Evolutionary conservation across 192 early-diverging fungal genomes (phyloP), one percentile per base, ranked within the genome.

Genomic region (Coemansia sp.): DNA sequence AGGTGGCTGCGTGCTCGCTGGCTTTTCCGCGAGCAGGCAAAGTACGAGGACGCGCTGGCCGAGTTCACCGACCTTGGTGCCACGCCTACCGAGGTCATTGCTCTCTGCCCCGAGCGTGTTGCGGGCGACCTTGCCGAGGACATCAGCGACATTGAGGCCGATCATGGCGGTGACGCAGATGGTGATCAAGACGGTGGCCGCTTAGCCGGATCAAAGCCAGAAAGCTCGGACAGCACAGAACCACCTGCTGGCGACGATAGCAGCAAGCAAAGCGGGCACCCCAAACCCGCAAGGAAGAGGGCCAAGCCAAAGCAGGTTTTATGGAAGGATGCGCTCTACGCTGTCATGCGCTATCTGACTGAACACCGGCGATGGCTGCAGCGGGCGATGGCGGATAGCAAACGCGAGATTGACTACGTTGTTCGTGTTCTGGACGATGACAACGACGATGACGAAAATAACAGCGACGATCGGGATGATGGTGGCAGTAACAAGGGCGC

Each of bases 261-360:
- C 38, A 39, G 39, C 37, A 16, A 39, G 13, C 57, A 11, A 6
- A 11, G 16, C 4, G 10, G 16, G 10, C 16, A 48, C 16, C 16
- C 16, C n/a, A 22, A 59, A 39, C 1, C 0, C 7, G 4, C 20
- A 10, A 41, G 39, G 7, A 59, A 17, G 16, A 41, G 17, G 32
- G 1, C 48, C 20, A 70, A 64, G 46, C 57, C 51, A 46, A 69
- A 74, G 56, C 77, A 66, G 59, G 67, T 68, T 7, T 55, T 73
- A 5, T 79, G 76, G 73, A 75, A 76, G 17, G 79, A 85, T 7
- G 73, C 76, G 32, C 46, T 83, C 4, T 86, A 79, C 4, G 85
- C 88, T 25, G 71, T 98, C 45, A 91, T 95, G 81, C 88, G 92
- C 38, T 98, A 96, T 72, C 77, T 98, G 58, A 93, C 93, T 7